Conservation (phyloP, 805 yeast species). For the Starmerella apis region DNA sequence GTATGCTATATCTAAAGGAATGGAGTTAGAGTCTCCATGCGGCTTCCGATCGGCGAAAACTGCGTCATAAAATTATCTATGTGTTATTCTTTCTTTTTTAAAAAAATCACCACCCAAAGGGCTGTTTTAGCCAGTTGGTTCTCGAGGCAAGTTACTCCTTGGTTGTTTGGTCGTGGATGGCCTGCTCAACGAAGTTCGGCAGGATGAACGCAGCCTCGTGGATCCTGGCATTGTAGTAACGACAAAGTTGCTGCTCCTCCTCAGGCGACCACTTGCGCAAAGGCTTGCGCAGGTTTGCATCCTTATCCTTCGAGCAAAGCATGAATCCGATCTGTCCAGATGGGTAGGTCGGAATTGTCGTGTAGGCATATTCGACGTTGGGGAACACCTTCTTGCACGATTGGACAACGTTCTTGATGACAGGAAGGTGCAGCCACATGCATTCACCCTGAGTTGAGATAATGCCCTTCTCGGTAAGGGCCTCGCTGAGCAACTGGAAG, state of each 20-base stretch:
- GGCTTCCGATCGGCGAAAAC: too few relatives aligned
- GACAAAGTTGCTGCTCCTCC: conserved; percentile 42
- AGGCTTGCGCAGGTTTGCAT: conserved; percentile 43
- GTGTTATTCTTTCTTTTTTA: too few relatives aligned
- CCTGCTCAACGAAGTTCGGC: conserved; percentile 61
- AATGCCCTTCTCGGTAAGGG: conserved; percentile 89
- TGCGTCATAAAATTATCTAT: too few relatives aligned
- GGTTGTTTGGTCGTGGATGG: conserved; percentile 5
- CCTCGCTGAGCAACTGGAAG: conserved; percentile 70
- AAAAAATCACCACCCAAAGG: too few relatives aligned
- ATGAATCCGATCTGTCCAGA: conserved; percentile 79
- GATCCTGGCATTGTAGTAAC: conserved; percentile 54
- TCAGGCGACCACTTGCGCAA: conserved; percentile 37
- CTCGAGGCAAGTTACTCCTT: too few relatives aligned
- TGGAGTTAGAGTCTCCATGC: too few relatives aligned
- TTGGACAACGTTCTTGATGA: conserved; percentile 62
- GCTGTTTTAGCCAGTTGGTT: too few relatives aligned
- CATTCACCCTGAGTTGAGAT: conserved; percentile 83
- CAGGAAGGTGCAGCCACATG: conserved; percentile 73
- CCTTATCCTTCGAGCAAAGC: conserved; percentile 52
- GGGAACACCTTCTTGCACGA: conserved; percentile 76
- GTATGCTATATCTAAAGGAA: too few relatives aligned
- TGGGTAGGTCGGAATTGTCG: conserved; percentile 80
- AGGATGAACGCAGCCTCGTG: conserved; percentile 66
- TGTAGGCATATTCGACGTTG: conserved; percentile 64